Evolutionary conservation across 169 alveolate species (phyloP), one percentile per base, ranked within the genome.

Genomic region (Plasmodium chabaudi): DNA sequence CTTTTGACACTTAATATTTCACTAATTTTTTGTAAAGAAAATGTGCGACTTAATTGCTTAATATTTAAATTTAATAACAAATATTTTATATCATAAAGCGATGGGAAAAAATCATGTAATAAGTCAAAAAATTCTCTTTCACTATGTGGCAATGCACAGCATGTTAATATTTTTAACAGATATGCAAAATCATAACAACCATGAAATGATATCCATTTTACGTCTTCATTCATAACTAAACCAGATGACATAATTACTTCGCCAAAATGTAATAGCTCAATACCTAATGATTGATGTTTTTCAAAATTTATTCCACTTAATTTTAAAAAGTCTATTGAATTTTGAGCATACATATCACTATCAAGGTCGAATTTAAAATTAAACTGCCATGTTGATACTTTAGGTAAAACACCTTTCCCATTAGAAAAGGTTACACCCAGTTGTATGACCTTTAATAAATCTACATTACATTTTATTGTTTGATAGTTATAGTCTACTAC

Each of bases 141-240:
- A 49, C 93, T 95, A 19, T 97, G 95, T 2, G 99, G 99, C 25
- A 98, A 91, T 7, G 95, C 93, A 44, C 93, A 93, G 56, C 98
- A 94, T 13, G 98, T 96, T 63, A 98, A 94, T 60, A 96, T 92
- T 89, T 98, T 97, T 25, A 98, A 88, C 65, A 99, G 87, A 88
- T 99, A 99, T 19, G 99, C 99, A 91, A 98, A 99, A 93, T 99
- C 99, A 93, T 96, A 98, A 77, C 98, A 95, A 21, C 99, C 99
- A 79, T 99, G 99, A 88, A 97, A 99, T 61, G 99, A 96, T 5
- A 99, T 96, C 99, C 99, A 99, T 47, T 96, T 94, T n/a, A 99
- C 95, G 79, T 98, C 98, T 46, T 98, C 99, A 92, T 98, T 98
- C 94, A 98, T 94, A 13, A 98, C 98, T 27, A 99, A 90, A 0